Percentiles rank a stretch among this genome's conserved stretches.
Conservation (phyloP, 2,329 filamentous ascomycete species). For the Dothistroma septosporum region DNA sequence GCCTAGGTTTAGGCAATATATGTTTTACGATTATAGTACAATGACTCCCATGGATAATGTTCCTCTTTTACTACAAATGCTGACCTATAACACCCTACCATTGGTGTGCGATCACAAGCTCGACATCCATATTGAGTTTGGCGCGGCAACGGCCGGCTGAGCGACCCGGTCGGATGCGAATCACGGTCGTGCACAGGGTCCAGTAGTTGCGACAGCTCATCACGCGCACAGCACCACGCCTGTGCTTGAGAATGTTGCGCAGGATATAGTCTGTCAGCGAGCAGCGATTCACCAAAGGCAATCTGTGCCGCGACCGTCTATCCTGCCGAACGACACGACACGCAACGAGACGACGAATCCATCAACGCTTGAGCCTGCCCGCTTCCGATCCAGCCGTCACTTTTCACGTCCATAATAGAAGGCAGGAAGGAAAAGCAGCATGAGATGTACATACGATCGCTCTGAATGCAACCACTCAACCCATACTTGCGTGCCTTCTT, state of each 20-base stretch:
- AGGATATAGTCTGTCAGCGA: neutral
- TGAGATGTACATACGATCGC: constrained; percentile 4
- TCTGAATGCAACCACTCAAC: constrained; percentile 67
- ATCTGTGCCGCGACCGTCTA: neutral
- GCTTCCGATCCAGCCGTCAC: neutral
- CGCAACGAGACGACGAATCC: neutral
- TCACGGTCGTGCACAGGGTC: neutral
- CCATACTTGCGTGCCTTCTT: constrained; percentile 98
- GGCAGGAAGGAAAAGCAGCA: neutral
- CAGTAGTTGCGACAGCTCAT: neutral
- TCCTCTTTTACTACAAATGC: no score
- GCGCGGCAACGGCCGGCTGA: neutral
- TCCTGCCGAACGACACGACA: neutral
- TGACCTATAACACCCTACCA: neutral
- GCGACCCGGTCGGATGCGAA: neutral
- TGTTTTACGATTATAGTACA: no score
- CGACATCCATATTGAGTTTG: neutral
- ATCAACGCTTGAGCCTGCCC: neutral
- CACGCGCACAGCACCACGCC: constrained; percentile 3
- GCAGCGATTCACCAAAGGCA: neutral
- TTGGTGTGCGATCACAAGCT: neutral
- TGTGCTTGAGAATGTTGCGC: neutral
- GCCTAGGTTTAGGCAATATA: no score
- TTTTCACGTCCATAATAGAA: neutral
- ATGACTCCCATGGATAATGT: no score